phyloP scores from a whole-genome alignment of 768 basidiomycete species.

The Mycena vitilis region DNA sequence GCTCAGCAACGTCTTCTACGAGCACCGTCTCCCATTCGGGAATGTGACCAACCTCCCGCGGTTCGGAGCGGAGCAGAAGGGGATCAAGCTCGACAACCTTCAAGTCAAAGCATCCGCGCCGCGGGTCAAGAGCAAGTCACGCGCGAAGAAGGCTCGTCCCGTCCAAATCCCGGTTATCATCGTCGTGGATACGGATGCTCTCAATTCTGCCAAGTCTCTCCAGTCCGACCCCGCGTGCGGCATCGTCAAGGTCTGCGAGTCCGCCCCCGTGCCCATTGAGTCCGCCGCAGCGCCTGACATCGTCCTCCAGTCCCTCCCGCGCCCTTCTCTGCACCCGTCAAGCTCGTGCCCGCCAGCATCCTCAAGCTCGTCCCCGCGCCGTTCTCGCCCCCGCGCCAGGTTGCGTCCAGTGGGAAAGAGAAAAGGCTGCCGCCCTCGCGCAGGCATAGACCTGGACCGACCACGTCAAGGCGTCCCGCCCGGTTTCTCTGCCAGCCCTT shows the following conservation, averaged over 20 bases:
- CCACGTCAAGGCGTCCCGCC: constrained; percentile 9
- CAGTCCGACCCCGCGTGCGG: too few relatives aligned
- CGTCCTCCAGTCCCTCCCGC: background rate
- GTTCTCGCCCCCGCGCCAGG: background rate
- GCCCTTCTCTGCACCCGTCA: too few relatives aligned
- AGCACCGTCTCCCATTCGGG: constrained; percentile 18
- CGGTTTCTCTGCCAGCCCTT: background rate
- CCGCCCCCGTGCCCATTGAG: background rate
- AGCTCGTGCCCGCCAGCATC: too few relatives aligned
- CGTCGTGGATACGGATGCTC: background rate
- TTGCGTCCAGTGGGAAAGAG: constrained; percentile 11
- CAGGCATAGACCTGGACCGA: constrained; percentile 10
- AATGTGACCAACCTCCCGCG: constrained; percentile 11
- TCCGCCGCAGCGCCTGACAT: background rate
- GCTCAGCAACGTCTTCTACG: constrained; percentile 15
- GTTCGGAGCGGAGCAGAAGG: background rate
- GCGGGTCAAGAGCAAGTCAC: background rate
- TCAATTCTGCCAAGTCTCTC: too few relatives aligned
- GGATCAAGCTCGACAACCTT: background rate
- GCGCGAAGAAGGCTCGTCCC: background rate
- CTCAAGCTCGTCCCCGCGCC: background rate
- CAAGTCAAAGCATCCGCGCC: background rate
- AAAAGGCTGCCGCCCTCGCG: constrained; percentile 1
- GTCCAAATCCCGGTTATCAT: background rate
- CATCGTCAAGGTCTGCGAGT: too few relatives aligned